Conservation (phyloP, 257 asterid genomes). For the Sherardia arvensis region DNA sequence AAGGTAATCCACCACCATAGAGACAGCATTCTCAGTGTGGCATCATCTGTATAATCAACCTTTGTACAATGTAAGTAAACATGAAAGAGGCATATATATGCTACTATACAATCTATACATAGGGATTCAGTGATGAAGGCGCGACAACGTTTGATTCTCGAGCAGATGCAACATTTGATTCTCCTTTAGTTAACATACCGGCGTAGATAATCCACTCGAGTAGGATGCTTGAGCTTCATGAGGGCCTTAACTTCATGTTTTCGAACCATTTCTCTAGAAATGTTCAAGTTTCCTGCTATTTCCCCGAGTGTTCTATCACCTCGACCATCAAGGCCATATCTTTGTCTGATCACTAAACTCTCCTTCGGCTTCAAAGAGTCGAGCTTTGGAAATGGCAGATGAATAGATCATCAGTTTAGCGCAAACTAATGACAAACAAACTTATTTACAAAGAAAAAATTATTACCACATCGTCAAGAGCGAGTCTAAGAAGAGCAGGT, state of each 20-base stretch:
- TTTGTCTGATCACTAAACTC: conserved; percentile 86
- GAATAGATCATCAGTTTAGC: not conserved
- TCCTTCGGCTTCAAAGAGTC: conserved; percentile 98
- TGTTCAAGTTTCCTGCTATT: conserved; percentile 84
- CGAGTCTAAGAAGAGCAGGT: conserved; percentile 89
- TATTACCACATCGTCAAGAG: conserved; percentile 84
- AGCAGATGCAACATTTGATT: not conserved
- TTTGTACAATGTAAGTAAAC: not conserved
- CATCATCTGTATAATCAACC: not conserved
- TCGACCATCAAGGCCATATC: conserved; percentile 88
- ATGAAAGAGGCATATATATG: not conserved
- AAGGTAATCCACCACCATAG: not conserved
- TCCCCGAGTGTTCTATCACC: conserved; percentile 93
- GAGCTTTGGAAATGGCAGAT: conserved; percentile 36
- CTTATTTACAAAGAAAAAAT: conserved; percentile 11
- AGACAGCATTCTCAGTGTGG: not conserved
- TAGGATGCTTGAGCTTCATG: conserved; percentile 95
- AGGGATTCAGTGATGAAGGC: not conserved
- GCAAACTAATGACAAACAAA: not conserved
- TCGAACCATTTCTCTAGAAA: conserved; percentile 90
- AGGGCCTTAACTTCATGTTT: conserved; percentile 92
- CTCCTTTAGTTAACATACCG: conserved; percentile 39
- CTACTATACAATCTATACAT: not conserved
- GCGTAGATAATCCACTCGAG: conserved; percentile 82
- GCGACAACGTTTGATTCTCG: not conserved